Evolutionary conservation across 306 rosid species (phyloP).

Genomic region (Cicer pinnatifidum): DNA sequence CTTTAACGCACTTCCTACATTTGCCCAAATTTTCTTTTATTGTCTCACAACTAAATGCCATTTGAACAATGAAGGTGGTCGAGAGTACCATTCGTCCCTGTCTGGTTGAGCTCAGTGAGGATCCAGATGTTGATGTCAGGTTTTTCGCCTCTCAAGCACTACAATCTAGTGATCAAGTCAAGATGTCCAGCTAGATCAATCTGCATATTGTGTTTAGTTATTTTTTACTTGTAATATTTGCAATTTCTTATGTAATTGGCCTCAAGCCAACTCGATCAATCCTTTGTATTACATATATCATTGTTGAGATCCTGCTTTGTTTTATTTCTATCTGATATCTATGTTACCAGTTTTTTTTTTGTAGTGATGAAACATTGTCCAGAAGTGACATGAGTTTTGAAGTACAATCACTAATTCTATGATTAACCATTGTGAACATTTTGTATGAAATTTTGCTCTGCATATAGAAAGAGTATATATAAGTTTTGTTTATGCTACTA

Average conservation of each 20-base stretch:
- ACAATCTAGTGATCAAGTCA: constrained; percentile 71
- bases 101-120: constrained; percentile 91
- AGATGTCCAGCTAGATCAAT: constrained; percentile 76
- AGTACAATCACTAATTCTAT: constrained; percentile 37
- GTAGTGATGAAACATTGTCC: constrained; percentile 36
- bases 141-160: constrained; percentile 92
- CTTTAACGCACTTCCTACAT: constrained; percentile 8
- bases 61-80: constrained; percentile 72
- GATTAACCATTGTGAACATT: constrained; percentile 37
- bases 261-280: constrained; percentile 38
- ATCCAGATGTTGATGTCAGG: constrained; percentile 97
- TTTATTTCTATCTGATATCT: constrained; percentile 36
- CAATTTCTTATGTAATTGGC: constrained; percentile 40
- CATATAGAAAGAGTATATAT: neutral
- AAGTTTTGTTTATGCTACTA: constrained; percentile 10
- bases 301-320: constrained; percentile 39
- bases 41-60: constrained; percentile 30
- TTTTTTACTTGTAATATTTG: constrained; percentile 19
- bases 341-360: constrained; percentile 35
- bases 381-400: constrained; percentile 43
- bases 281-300: constrained; percentile 43
- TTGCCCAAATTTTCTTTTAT: constrained; percentile 26
- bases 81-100: constrained; percentile 87
- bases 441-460: constrained; percentile 39
- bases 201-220: constrained; percentile 34